phyloP scores from a whole-genome alignment of 768 basidiomycete species.

The Phylloporus rhodoxanthus region DNA sequence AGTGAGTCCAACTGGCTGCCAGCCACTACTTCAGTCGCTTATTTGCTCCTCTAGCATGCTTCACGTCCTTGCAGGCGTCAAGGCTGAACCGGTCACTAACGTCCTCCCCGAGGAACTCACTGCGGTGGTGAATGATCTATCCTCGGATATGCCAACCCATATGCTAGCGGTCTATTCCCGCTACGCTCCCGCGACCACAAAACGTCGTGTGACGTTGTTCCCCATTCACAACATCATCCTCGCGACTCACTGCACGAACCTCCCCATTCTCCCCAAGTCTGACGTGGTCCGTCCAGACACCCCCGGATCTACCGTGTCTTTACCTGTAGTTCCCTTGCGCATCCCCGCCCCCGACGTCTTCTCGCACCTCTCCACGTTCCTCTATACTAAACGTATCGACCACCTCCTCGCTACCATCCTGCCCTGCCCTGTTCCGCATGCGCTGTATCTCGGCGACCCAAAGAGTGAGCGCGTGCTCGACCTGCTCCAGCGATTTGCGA shows the following conservation, averaged over 20 bases:
- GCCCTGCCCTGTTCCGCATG: conserved; percentile 35
- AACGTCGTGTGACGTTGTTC: conserved; percentile 31
- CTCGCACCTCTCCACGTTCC: conserved; percentile 54
- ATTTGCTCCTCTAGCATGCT: conserved; percentile 23
- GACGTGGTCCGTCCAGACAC: conserved; percentile 7
- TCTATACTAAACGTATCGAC: conserved; percentile 61
- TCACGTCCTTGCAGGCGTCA: conserved; percentile 26
- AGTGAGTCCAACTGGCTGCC: conserved; percentile 9
- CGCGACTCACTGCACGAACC: conserved; percentile 26
- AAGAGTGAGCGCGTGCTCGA: conserved; percentile 8
- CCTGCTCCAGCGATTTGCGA: conserved; percentile 14
- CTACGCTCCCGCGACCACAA: conserved; percentile 18
- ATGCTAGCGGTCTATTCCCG: conserved; percentile 29
- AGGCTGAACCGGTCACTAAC: conserved; percentile 14
- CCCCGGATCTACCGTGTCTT: conserved; percentile 16
- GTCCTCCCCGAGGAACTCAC: conserved; percentile 28
- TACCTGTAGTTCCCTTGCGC: conserved; percentile 66
- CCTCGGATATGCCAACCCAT: conserved; percentile 29
- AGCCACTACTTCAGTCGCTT: neutral
- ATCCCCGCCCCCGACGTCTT: conserved; percentile 71
- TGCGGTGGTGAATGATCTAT: conserved; percentile 25
- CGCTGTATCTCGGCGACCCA: conserved; percentile 23
- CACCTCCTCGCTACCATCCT: conserved; percentile 58
- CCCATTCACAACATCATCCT: conserved; percentile 36
- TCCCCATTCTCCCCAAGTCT: conserved; percentile 20